Conservation (phyloP, 495 filamentous ascomycete species). For the Penicillium arizonense region DNA sequence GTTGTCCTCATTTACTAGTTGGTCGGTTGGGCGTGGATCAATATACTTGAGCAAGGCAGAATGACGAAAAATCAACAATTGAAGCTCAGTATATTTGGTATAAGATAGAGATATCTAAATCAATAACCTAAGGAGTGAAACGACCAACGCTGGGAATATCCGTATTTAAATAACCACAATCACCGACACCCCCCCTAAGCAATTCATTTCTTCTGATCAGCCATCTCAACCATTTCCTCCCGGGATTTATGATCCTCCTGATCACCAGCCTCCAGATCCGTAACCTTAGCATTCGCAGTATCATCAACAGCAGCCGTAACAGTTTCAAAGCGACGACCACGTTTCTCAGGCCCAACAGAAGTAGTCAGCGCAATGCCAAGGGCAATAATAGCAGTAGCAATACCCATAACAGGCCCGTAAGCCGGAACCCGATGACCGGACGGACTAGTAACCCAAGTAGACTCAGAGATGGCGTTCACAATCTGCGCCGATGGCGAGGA, state of each 20-base stretch:
- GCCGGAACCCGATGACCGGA: slow-evolving; percentile 55
- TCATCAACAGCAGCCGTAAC: slow-evolving; percentile 55
- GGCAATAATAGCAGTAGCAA: slow-evolving; percentile 69
- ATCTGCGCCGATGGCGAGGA: slow-evolving; percentile 72
- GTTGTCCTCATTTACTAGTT: no score
- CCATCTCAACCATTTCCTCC: slow-evolving; percentile 22
- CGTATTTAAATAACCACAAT: neutral
- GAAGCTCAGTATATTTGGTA: no score
- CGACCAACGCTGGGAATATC: no score
- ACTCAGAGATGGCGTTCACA: slow-evolving; percentile 65
- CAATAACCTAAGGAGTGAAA: no score
- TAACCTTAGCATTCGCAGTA: slow-evolving; percentile 6
- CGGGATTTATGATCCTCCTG: slow-evolving; percentile 6
- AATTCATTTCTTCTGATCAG: slow-evolving; percentile 23
- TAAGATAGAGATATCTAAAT: no score
- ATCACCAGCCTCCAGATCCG: slow-evolving; percentile 20
- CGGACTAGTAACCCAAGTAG: slow-evolving; percentile 40
- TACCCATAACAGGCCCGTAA: slow-evolving; percentile 67
- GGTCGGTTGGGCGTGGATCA: no score
- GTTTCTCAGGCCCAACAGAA: slow-evolving; percentile 56
- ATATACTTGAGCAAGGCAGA: no score
- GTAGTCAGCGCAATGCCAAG: slow-evolving; percentile 60
- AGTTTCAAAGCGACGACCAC: slow-evolving; percentile 65
- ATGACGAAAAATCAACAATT: no score
- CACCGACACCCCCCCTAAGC: neutral